A percentile compares a stretch with the other conserved stretches of the same genome.
These are phyloP conservation scores for Magnolia changhungtana DNA, from an alignment of 164 flowering plant genomes.

Conservation along the genomic window DNA sequence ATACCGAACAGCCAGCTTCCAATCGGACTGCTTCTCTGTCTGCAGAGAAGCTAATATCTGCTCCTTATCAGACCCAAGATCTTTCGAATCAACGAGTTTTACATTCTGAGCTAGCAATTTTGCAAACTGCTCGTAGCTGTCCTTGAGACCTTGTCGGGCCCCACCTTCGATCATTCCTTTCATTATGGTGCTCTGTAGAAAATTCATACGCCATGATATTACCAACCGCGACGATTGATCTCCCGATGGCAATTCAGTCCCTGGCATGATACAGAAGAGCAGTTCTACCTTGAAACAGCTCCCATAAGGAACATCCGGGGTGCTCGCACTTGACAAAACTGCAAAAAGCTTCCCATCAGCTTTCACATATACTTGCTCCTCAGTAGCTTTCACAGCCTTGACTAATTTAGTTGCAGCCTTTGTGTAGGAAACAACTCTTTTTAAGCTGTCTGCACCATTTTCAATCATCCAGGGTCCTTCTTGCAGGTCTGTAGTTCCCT, in stretches of 20 bases:
- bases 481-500: constrained; percentile 69
- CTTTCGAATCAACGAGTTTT: constrained; percentile 58
- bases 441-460: constrained; percentile 49
- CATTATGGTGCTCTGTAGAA: constrained; percentile 92
- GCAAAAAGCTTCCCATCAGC: constrained; percentile 81
- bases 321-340: constrained; percentile 61
- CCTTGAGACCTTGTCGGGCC: constrained; percentile 80
- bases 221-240: constrained; percentile 69
- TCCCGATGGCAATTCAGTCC: constrained; percentile 79
- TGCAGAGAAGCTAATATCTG: constrained; percentile 78
- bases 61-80: constrained; percentile 60
- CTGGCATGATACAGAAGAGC: constrained; percentile 76
- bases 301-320: constrained; percentile 90
- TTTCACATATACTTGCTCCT: constrained; percentile 78
- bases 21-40: constrained; percentile 65
- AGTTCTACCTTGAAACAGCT: constrained; percentile 64
- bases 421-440: constrained; percentile 57
- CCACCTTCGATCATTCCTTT: constrained; percentile 93
- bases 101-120: constrained; percentile 49
- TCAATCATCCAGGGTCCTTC: constrained; percentile 74
- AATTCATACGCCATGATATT: constrained; percentile 88
- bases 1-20: constrained; percentile 76
- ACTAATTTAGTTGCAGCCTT: constrained; percentile 68
- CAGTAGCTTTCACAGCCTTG: constrained; percentile 80
- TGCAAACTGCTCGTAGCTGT: constrained; percentile 59